phyloP scores from a whole-genome alignment of 352 stramenopile species.

The Halophytophthora polymorphica region DNA sequence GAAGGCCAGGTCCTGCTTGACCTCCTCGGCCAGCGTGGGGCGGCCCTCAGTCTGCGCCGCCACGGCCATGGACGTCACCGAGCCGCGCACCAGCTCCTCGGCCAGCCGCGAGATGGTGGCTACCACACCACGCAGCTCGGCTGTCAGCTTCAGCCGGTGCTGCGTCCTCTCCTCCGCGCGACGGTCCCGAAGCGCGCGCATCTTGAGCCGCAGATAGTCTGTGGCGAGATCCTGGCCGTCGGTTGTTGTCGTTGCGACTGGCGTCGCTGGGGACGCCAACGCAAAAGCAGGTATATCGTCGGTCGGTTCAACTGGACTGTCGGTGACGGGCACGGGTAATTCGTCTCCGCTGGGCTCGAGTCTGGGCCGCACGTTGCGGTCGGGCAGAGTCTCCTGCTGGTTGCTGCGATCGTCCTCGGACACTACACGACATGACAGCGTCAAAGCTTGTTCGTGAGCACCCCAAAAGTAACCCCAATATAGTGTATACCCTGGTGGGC shows the following conservation, averaged over 20 bases:
- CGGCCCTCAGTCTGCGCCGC: slow-evolving; percentile 13
- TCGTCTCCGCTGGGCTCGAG: too few relatives aligned
- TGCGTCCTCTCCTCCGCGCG: slow-evolving; percentile 19
- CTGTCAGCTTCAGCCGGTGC: slow-evolving; percentile 25
- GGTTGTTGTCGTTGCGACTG: too few relatives aligned
- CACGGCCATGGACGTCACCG: slow-evolving; percentile 13
- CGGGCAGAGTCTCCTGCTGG: background rate
- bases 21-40: slow-evolving; percentile 22
- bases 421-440: background rate
- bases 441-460: too few relatives aligned
- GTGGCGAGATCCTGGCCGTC: slow-evolving; percentile 6
- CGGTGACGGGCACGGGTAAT: too few relatives aligned
- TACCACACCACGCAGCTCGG: slow-evolving; percentile 27
- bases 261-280: too few relatives aligned
- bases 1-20: slow-evolving; percentile 28
- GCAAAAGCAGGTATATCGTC: too few relatives aligned
- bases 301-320: too few relatives aligned
- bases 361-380: slow-evolving; percentile 1
- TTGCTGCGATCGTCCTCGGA: slow-evolving; percentile 9
- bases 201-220: slow-evolving; percentile 12
- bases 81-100: slow-evolving; percentile 18
- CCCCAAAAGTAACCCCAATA: too few relatives aligned
- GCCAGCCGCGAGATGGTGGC: slow-evolving; percentile 26
- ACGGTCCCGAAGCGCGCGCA: background rate
- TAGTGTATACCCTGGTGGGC: too few relatives aligned